These are phyloP conservation scores for Tirmania nivea DNA, from an alignment of 495 filamentous ascomycete species.

Conservation along the genomic window DNA sequence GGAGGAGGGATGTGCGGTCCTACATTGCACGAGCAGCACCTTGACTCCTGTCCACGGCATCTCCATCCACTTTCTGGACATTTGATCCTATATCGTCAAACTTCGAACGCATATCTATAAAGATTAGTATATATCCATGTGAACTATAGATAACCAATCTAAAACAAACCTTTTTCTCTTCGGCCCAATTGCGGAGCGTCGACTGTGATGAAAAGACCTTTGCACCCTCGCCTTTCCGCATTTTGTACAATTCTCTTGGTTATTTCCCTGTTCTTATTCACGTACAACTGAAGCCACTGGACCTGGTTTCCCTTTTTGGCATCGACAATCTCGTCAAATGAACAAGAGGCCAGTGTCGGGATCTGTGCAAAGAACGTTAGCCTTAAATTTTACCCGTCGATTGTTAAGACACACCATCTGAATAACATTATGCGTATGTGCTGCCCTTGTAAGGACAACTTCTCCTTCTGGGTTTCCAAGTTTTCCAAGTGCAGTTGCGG, in stretches of 20 bases:
- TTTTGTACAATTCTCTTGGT: slow-evolving; percentile 78
- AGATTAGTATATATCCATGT: too few species aligned
- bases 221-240: slow-evolving; percentile 81
- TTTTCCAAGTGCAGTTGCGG: slow-evolving; percentile 56
- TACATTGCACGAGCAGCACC: slow-evolving; percentile 50
- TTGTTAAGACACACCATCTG: slow-evolving; percentile 56
- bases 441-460: slow-evolving; percentile 48
- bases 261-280: slow-evolving; percentile 87
- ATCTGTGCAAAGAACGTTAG: too few species aligned
- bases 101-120: slow-evolving; percentile 60
- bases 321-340: slow-evolving; percentile 91
- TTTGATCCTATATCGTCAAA: slow-evolving; percentile 70
- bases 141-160: too few species aligned
- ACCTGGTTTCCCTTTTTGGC: slow-evolving; percentile 59
- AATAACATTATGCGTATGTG: slow-evolving; percentile 63
- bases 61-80: slow-evolving; percentile 45
- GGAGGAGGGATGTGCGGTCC: slow-evolving; percentile 20
- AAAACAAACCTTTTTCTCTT: slow-evolving; percentile 43
- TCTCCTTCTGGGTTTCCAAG: slow-evolving; percentile 55
- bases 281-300: slow-evolving; percentile 96
- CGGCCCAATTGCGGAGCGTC: slow-evolving; percentile 91
- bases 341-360: slow-evolving; percentile 74
- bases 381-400: slow-evolving; percentile 34
- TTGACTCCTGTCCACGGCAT: slow-evolving; percentile 59
- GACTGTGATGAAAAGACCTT: slow-evolving; percentile 93